phyloP scores from a whole-genome alignment of 495 filamentous ascomycete genomes.

The Penicillium bovifimosum region DNA sequence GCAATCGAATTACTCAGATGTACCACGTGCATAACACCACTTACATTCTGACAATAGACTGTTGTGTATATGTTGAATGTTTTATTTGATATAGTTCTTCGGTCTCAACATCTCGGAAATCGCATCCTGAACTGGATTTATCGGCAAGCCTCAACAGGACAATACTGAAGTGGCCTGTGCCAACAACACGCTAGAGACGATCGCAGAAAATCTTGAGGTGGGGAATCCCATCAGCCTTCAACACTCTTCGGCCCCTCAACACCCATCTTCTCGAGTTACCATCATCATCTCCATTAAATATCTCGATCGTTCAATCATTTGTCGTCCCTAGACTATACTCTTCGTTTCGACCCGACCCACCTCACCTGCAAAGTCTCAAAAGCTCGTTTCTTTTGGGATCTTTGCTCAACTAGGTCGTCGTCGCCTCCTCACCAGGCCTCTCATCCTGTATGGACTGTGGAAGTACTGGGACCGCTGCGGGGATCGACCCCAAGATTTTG shows the following conservation, averaged over 20 bases:
- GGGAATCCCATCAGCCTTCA: slow-evolving; percentile 17
- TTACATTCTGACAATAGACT: not conserved
- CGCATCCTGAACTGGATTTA: not conserved
- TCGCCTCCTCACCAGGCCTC: slow-evolving; percentile 8
- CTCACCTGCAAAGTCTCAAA: slow-evolving; percentile 14
- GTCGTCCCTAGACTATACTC: not conserved
- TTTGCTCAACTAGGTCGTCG: slow-evolving; percentile 16
- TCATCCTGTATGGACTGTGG: slow-evolving; percentile 44
- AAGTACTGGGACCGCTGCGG: slow-evolving; percentile 39
- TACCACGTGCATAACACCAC: not conserved
- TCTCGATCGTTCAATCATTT: not conserved
- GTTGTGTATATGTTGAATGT: not conserved
- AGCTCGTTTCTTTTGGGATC: slow-evolving; percentile 18
- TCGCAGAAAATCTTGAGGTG: slow-evolving; percentile 13
- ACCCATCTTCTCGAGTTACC: slow-evolving; percentile 1
- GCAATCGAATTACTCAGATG: no score
- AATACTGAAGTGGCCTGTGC: slow-evolving; percentile 4
- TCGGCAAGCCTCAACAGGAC: not conserved
- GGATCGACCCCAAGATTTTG: slow-evolving; percentile 47
- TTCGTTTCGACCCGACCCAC: not conserved
- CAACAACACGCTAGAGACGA: slow-evolving; percentile 1
- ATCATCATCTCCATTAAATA: not conserved
- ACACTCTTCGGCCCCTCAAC: slow-evolving; percentile 1
- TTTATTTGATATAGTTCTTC: not conserved
- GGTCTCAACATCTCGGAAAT: not conserved